phyloP scores from a whole-genome alignment of 331 rosid species.

The Acacia pycnantha region DNA sequence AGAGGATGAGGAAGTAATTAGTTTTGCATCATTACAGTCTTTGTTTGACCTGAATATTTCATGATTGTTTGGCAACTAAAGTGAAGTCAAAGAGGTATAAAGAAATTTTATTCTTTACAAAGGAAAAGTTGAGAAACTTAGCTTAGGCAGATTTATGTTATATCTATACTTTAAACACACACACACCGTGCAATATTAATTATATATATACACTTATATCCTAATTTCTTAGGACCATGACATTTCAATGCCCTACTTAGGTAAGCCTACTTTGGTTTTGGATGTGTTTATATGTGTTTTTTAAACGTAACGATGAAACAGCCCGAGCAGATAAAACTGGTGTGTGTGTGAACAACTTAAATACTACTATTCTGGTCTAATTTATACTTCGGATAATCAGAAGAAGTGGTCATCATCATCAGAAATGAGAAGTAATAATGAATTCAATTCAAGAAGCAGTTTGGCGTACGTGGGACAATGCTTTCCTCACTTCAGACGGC shows the following conservation, averaged over 20 bases:
- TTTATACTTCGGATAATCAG: not conserved
- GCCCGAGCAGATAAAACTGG: too few relatives aligned
- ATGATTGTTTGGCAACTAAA: conserved; percentile 13
- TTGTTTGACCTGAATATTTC: not conserved
- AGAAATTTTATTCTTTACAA: not conserved
- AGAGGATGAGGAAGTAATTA: not conserved
- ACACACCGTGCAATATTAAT: too few relatives aligned
- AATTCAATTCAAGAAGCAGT: not conserved
- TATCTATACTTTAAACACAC: not conserved
- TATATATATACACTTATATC: too few relatives aligned
- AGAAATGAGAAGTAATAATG: not conserved
- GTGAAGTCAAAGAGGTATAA: not conserved
- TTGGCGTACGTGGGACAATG: not conserved
- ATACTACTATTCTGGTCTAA: rapidly evolving
- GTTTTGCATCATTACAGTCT: conserved; percentile 8
- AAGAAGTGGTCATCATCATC: not conserved
- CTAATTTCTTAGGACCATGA: not conserved
- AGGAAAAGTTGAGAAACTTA: not conserved
- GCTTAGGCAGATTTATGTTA: not conserved
- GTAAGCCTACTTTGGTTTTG: not conserved
- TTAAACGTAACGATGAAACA: too few relatives aligned
- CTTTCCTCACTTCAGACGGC: not conserved
- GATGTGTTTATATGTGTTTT: too few relatives aligned
- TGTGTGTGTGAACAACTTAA: too few relatives aligned
- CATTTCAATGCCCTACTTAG: not conserved